Evolutionary conservation across 164 flowering plant genomes (phyloP).

Genomic region (Magnolia officinalis): DNA sequence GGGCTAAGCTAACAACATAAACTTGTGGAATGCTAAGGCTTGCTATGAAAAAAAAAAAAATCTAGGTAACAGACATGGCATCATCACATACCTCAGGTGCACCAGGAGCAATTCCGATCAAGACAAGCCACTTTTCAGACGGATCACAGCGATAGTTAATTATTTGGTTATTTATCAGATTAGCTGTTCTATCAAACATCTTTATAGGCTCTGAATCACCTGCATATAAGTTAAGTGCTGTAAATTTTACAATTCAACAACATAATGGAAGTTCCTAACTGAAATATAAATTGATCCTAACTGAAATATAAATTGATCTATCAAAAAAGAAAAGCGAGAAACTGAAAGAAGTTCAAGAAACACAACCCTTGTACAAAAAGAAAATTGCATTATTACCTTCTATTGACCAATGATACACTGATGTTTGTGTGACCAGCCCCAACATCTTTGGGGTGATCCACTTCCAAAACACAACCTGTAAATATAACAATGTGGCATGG

Average conservation of each 20-base stretch:
- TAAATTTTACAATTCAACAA: not conserved
- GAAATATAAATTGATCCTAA: not conserved
- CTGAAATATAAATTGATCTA: not conserved
- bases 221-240: slow-evolving; percentile 21
- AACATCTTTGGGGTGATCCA: slow-evolving; percentile 89
- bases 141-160: slow-evolving; percentile 94
- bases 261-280: not conserved
- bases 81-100: slow-evolving; percentile 69
- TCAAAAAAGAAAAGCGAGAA: not conserved
- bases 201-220: slow-evolving; percentile 94
- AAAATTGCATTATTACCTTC: slow-evolving; percentile 49
- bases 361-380: not conserved
- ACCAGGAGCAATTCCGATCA: slow-evolving; percentile 99
- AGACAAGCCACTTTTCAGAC: slow-evolving; percentile 92
- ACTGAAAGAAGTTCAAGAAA: not conserved
- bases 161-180: slow-evolving; percentile 83
- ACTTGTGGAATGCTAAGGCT: not conserved
- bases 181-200: slow-evolving; percentile 96
- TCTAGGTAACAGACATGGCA: not conserved
- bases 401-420: slow-evolving; percentile 97
- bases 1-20: not conserved
- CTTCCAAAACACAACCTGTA: slow-evolving; percentile 94
- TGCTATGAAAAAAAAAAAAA: not conserved
- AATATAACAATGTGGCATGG: not conserved
- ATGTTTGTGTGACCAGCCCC: slow-evolving; percentile 90